A percentile compares a stretch with the other conserved stretches of the same genome.
Evolutionary conservation across 768 basidiomycete species (phyloP).

Genomic region (Crepidotus variabilis): DNA sequence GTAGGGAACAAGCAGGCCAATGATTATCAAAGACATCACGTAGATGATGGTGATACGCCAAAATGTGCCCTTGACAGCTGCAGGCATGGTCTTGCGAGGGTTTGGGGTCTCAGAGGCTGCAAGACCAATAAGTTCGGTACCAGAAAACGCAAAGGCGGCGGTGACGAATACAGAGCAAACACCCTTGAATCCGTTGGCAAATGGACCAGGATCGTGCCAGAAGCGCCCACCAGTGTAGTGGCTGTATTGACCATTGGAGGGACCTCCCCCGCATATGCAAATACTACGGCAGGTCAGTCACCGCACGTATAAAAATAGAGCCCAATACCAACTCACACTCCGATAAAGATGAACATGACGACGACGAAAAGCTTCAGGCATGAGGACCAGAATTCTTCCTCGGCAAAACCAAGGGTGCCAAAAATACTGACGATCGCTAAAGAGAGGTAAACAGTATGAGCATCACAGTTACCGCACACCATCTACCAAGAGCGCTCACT

Average conservation of each 20-base stretch:
- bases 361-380: slow-evolving; percentile 43
- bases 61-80: slow-evolving; percentile 44
- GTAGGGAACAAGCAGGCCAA: slow-evolving; percentile 36
- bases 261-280: slow-evolving; percentile 40
- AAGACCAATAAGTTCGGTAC: slow-evolving; percentile 44
- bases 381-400: slow-evolving; percentile 50
- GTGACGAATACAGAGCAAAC: slow-evolving; percentile 44
- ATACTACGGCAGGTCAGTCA: slow-evolving; percentile 19
- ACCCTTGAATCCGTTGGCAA: slow-evolving; percentile 44
- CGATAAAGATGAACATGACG: slow-evolving; percentile 43
- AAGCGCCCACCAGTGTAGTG: slow-evolving; percentile 34
- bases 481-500: slow-evolving; percentile 19
- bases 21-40: slow-evolving; percentile 38
- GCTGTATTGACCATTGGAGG: slow-evolving; percentile 28
- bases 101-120: slow-evolving; percentile 45
- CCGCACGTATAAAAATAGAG: too few relatives aligned
- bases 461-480: background rate
- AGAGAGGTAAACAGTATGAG: background rate
- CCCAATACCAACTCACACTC: slow-evolving; percentile 28
- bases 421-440: slow-evolving; percentile 36
- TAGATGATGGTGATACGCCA: slow-evolving; percentile 48
- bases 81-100: slow-evolving; percentile 39
- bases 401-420: slow-evolving; percentile 43
- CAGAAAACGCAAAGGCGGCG: slow-evolving; percentile 43
- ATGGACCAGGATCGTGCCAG: slow-evolving; percentile 37